Conservation (phyloP, 495 filamentous ascomycete species). For the Penicillium tannophilum region DNA sequence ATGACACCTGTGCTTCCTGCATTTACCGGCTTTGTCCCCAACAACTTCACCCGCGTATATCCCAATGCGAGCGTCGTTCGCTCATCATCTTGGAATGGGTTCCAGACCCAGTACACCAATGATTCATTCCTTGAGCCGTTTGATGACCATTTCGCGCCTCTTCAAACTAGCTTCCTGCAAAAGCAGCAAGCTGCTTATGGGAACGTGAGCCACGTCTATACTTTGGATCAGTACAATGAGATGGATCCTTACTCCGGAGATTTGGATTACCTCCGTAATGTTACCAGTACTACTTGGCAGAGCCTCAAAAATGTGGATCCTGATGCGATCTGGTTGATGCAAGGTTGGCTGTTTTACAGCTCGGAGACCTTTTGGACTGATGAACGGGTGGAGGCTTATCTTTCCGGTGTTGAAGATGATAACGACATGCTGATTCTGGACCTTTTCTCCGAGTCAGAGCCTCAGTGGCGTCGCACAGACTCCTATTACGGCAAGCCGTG, state of each 20-base stretch:
- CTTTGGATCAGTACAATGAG: slow-evolving; percentile 58
- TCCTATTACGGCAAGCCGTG: slow-evolving; percentile 57
- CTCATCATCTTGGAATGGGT: slow-evolving; percentile 48
- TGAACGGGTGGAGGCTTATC: slow-evolving; percentile 49
- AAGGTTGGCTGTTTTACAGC: slow-evolving; percentile 56
- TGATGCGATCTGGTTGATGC: slow-evolving; percentile 56
- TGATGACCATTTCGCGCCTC: slow-evolving; percentile 44
- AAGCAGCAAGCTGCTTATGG: slow-evolving; percentile 53
- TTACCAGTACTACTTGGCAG: slow-evolving; percentile 47
- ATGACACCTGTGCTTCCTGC: slow-evolving; percentile 55
- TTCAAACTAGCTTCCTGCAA: slow-evolving; percentile 50
- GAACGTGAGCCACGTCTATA: slow-evolving; percentile 53
- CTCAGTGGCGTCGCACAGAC: slow-evolving; percentile 54
- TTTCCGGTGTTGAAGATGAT: slow-evolving; percentile 47
- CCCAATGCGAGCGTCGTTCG: slow-evolving; percentile 50
- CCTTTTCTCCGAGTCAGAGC: slow-evolving; percentile 51
- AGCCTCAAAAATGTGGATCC: slow-evolving; percentile 52
- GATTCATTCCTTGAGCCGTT: slow-evolving; percentile 54
- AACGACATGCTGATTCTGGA: slow-evolving; percentile 55
- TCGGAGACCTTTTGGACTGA: slow-evolving; percentile 52
- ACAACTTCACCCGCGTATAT: slow-evolving; percentile 39
- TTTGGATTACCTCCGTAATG: slow-evolving; percentile 46
- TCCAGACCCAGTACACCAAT: slow-evolving; percentile 45
- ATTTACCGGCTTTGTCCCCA: slow-evolving; percentile 53
- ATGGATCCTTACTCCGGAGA: slow-evolving; percentile 53